These are phyloP conservation scores for Spathaspora boniae DNA, from an alignment of 805 yeast species.

Conservation along the genomic window DNA sequence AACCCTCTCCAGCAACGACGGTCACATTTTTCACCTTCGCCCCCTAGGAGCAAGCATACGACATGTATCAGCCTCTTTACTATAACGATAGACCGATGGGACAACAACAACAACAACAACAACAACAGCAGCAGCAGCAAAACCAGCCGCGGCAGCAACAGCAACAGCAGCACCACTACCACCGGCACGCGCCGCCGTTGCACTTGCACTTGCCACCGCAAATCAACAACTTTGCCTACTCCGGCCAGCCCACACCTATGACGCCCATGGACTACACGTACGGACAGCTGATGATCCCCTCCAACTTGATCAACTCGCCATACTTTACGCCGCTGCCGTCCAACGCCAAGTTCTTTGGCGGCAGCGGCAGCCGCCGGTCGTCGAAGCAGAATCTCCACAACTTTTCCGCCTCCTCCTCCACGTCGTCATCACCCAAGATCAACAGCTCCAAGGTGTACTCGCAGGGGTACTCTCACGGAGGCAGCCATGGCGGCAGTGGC, in stretches of 20 bases:
- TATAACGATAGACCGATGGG: too few relatives aligned
- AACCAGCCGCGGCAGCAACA: too few relatives aligned
- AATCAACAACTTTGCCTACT: too few relatives aligned
- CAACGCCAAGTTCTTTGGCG: conserved; percentile 6
- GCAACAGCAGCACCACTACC: too few relatives aligned
- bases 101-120: too few relatives aligned
- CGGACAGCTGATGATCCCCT: conserved; percentile 60
- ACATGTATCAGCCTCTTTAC: too few relatives aligned
- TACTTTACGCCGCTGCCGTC: conserved; percentile 40
- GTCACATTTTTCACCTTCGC: too few relatives aligned
- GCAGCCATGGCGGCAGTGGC: conserved; percentile 7
- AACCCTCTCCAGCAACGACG: too few relatives aligned
- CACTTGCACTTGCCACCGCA: conserved; percentile 4
- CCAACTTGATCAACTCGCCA: conserved; percentile 61
- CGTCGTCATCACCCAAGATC: conserved; percentile 9
- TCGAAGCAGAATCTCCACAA: conserved; percentile 7
- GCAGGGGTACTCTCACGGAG: background rate
- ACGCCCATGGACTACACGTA: conserved; percentile 61
- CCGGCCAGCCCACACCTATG: too few relatives aligned
- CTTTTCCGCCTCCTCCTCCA: conserved; percentile 1
- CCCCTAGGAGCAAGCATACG: too few relatives aligned
- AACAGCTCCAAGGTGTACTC: background rate
- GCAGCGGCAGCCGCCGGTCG: background rate
- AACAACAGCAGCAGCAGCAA: too few relatives aligned
- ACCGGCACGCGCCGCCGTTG: conserved; percentile 7